phyloP scores from a whole-genome alignment of 225 moss, liverwort and hornwort species.

The Pseudoscleropodium purum region DNA sequence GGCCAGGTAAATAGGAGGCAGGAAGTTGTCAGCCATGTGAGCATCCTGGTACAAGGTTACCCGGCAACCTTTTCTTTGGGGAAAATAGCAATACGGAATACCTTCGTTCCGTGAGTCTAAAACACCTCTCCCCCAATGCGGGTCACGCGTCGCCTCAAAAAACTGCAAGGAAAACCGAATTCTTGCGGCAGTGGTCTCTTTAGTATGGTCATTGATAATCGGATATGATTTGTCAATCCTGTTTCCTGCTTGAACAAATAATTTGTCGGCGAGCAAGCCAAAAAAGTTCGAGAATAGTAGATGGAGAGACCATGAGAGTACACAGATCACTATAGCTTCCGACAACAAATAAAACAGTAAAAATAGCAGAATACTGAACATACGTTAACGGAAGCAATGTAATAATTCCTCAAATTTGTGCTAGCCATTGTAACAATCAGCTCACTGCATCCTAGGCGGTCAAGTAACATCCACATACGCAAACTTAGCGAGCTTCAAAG shows the following conservation, averaged over 20 bases:
- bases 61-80: slow-evolving; percentile 64
- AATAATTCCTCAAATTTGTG: not conserved
- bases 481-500: not conserved
- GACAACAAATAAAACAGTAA: not conserved
- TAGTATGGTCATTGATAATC: slow-evolving; percentile 20
- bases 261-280: not conserved
- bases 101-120: slow-evolving; percentile 40
- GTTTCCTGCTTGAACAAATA: slow-evolving; percentile 8
- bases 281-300: not conserved
- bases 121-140: slow-evolving; percentile 35
- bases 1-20: slow-evolving; percentile 65
- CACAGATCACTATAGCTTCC: not conserved
- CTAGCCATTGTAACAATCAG: not conserved
- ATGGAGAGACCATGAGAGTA: not conserved
- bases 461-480: not conserved
- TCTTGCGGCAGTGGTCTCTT: not conserved
- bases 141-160: slow-evolving; percentile 34
- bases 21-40: slow-evolving; percentile 72
- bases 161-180: slow-evolving; percentile 45
- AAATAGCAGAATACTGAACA: not conserved
- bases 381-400: not conserved
- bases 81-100: slow-evolving; percentile 66
- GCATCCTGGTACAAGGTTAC: slow-evolving; percentile 83
- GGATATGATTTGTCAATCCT: slow-evolving; percentile 7
- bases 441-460: not conserved